These are phyloP conservation scores for Sclerotinia sclerotiorum DNA, from an alignment of 2,329 filamentous ascomycete species.

Conservation along the genomic window DNA sequence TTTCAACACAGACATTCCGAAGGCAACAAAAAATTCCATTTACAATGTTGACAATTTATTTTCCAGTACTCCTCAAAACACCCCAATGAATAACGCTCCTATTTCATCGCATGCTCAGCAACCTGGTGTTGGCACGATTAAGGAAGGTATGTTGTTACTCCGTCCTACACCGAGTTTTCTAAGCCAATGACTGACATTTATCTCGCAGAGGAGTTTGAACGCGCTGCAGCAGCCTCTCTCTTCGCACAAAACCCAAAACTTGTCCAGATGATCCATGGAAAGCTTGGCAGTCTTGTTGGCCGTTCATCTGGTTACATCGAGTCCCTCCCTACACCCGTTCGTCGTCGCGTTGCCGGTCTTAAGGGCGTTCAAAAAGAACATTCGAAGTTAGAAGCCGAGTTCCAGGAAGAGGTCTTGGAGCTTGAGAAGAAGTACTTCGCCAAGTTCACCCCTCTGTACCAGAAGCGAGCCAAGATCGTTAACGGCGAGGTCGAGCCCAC, in stretches of 20 bases:
- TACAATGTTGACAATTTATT: constrained; percentile 26
- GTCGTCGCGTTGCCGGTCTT: constrained; percentile 88
- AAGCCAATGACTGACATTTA: constrained; percentile 30
- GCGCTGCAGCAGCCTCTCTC: constrained; percentile 81
- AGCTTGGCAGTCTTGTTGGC: constrained; percentile 88
- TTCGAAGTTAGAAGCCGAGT: constrained; percentile 95
- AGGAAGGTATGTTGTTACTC: constrained; percentile 72
- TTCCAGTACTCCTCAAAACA: constrained; percentile 94
- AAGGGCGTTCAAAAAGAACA: constrained; percentile 99
- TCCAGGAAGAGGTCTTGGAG: constrained; percentile 96
- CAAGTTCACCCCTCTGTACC: constrained; percentile 96
- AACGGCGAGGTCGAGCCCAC: constrained; percentile 85
- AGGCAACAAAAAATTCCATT: constrained; percentile 12
- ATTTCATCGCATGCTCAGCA: constrained; percentile 98
- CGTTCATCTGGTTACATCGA: constrained; percentile 97
- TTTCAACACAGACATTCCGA: constrained; percentile 34
- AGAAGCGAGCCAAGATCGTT: constrained; percentile 90
- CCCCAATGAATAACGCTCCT: constrained; percentile 89
- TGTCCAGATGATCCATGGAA: constrained; percentile 96
- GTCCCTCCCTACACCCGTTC: constrained; percentile 84
- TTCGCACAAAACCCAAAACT: constrained; percentile 95
- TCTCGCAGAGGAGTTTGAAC: constrained; percentile 80
- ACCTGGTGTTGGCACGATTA: constrained; percentile 90
- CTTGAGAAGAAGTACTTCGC: constrained; percentile 99
- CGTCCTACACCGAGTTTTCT: constrained; percentile 38